phyloP scores from a whole-genome alignment of 495 filamentous ascomycete genomes.

The Talaromyces thailandensis region DNA sequence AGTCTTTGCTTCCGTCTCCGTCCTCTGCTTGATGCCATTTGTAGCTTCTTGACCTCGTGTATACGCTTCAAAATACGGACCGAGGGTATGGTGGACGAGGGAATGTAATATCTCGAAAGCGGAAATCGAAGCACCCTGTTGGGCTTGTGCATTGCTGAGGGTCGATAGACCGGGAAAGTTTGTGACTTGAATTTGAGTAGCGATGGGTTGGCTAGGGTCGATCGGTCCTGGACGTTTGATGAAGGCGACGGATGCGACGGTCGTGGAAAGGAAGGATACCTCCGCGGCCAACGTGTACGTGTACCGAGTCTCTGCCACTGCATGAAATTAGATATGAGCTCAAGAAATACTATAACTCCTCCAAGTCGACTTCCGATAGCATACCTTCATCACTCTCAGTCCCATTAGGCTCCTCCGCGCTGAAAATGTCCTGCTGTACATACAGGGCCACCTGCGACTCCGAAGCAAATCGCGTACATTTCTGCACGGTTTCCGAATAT shows the following conservation, averaged over 20 bases:
- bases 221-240: conserved; percentile 84
- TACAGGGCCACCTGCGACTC: conserved; percentile 84
- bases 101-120: conserved; percentile 87
- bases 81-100: conserved; percentile 76
- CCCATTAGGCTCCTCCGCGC: conserved; percentile 43
- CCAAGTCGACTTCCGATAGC: conserved; percentile 1
- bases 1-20: conserved; percentile 81
- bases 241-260: conserved; percentile 75
- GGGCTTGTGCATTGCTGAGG: conserved; percentile 50
- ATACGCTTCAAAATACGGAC: conserved; percentile 91
- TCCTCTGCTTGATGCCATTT: conserved; percentile 54
- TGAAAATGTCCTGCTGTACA: conserved; percentile 71
- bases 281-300: conserved; percentile 73
- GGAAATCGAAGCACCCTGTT: conserved; percentile 63
- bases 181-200: conserved; percentile 80
- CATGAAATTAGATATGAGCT: background rate
- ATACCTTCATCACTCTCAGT: conserved; percentile 36
- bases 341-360: background rate
- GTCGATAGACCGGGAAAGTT: conserved; percentile 76
- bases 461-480: conserved; percentile 81
- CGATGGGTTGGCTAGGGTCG: conserved; percentile 67
- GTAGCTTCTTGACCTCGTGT: conserved; percentile 71
- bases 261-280: conserved; percentile 67
- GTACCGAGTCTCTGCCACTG: conserved; percentile 38
- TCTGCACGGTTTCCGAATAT: conserved; percentile 68